A percentile compares a stretch with the other conserved stretches of the same genome.
Conservation (phyloP, 1,139 yeast genomes). For the Kodamaea derodonti region DNA sequence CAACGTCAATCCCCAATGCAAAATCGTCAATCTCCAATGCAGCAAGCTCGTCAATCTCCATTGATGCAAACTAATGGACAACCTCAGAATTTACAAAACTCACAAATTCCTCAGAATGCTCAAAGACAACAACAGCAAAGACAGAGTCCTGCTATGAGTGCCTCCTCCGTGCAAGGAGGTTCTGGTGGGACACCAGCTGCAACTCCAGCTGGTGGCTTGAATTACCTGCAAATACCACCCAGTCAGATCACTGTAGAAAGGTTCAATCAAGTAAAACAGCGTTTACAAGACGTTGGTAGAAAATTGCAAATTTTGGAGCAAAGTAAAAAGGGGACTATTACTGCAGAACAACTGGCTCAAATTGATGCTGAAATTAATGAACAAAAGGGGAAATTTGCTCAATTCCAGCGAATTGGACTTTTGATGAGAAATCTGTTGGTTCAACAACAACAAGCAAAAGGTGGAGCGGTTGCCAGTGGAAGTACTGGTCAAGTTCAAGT, state of each 20-base stretch:
- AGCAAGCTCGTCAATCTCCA: conserved; percentile 13
- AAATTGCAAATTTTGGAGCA: conserved; percentile 32
- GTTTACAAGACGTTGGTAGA: conserved; percentile 40
- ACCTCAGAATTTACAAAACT: conserved; percentile 9
- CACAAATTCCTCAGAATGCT: conserved; percentile 9
- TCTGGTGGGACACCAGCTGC: neutral
- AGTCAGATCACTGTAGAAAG: conserved; percentile 37
- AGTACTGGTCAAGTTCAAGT: conserved; percentile 1
- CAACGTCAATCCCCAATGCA: conserved; percentile 1
- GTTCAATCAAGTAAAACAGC: conserved; percentile 37
- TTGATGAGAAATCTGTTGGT: conserved; percentile 38
- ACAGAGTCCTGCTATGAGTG: neutral
- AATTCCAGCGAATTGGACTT: conserved; percentile 36
- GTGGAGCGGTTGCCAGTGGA: neutral
- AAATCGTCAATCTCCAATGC: conserved; percentile 8
- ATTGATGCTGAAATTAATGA: conserved; percentile 37
- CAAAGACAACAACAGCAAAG: conserved; percentile 12
- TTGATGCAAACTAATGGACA: conserved; percentile 11
- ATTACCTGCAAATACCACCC: conserved; percentile 16
- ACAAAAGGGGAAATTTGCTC: conserved; percentile 31
- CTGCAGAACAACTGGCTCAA: conserved; percentile 29
- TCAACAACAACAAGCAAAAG: conserved; percentile 20
- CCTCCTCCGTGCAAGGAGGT: no score
- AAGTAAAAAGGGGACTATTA: conserved; percentile 27
- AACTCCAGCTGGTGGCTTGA: conserved; percentile 3